Conservation (phyloP, 371 early-diverging fungal species). For the Mortierella polycephala region DNA sequence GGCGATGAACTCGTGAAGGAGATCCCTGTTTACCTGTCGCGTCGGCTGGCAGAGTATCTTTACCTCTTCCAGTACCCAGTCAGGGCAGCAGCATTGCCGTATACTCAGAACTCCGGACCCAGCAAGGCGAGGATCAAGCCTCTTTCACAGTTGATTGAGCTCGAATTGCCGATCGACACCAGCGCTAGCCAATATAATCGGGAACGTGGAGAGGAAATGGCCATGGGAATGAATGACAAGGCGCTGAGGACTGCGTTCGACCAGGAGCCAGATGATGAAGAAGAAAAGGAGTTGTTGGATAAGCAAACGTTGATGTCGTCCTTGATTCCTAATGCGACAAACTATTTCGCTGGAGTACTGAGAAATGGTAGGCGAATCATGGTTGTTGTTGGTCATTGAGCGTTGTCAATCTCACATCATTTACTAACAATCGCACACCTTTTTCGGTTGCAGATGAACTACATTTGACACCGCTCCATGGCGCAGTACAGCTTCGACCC, state of each 20-base stretch:
- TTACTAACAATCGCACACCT: not conserved
- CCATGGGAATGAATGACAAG: constrained; percentile 79
- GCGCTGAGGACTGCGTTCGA: constrained; percentile 77
- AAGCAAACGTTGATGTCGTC: constrained; percentile 81
- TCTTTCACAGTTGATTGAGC: constrained; percentile 79
- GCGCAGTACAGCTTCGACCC: constrained; percentile 84
- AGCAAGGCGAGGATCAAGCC: constrained; percentile 86
- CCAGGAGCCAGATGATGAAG: constrained; percentile 62
- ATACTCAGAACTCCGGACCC: constrained; percentile 58
- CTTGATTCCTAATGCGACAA: constrained; percentile 79
- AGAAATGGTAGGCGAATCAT: constrained; percentile 65
- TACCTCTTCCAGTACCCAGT: constrained; percentile 90
- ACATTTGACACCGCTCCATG: constrained; percentile 82
- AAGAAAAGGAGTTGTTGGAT: constrained; percentile 72
- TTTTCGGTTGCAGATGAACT: constrained; percentile 66
- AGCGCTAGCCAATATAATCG: constrained; percentile 74
- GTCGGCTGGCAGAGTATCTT: constrained; percentile 73
- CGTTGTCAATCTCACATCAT: not conserved
- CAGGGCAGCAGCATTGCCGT: constrained; percentile 62
- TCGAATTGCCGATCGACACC: constrained; percentile 88
- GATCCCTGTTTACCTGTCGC: constrained; percentile 81
- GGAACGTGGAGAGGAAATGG: constrained; percentile 84
- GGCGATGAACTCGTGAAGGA: constrained; percentile 80
- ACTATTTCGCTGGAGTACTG: constrained; percentile 83
- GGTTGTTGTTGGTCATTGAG: not conserved